Evolutionary conservation across 139 green algal genomes (phyloP).

Genomic region (Volvox reticuliferus): DNA sequence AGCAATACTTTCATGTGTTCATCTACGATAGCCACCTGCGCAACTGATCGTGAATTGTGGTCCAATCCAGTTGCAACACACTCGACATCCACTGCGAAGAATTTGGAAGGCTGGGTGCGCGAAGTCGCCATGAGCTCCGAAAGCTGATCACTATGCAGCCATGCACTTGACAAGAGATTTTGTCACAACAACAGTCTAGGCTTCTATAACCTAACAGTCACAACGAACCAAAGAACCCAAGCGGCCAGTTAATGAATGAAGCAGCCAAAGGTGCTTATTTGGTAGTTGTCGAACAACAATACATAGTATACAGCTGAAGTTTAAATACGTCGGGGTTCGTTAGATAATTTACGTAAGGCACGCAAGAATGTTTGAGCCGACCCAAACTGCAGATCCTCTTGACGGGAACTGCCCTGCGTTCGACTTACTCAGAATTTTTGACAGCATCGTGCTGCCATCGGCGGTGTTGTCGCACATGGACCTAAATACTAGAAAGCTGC

Average conservation of each 20-base stretch:
- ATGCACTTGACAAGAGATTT: background rate
- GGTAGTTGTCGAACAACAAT: no score
- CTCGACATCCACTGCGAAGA: slow-evolving; percentile 91
- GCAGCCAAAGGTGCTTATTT: no score
- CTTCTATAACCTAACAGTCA: background rate
- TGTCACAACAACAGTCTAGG: background rate
- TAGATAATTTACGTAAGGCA: background rate
- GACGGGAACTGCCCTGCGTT: background rate
- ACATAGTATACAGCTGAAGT: no score
- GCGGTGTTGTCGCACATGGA: background rate
- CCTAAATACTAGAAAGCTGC: background rate
- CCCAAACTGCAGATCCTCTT: no score
- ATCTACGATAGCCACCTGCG: slow-evolving; percentile 90
- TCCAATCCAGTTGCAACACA: slow-evolving; percentile 88
- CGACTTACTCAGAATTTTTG: background rate
- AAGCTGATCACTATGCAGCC: background rate
- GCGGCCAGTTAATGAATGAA: background rate
- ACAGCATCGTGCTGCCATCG: background rate
- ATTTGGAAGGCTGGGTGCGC: background rate
- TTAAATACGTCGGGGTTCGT: background rate
- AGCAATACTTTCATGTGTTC: slow-evolving; percentile 71
- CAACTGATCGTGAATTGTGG: slow-evolving; percentile 88
- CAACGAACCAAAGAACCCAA: background rate
- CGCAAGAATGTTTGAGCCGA: no score
- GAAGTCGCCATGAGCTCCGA: background rate